phyloP scores from a whole-genome alignment of 202 grass and related monocot genomes.

The Miscanthus sacchariflorus region DNA sequence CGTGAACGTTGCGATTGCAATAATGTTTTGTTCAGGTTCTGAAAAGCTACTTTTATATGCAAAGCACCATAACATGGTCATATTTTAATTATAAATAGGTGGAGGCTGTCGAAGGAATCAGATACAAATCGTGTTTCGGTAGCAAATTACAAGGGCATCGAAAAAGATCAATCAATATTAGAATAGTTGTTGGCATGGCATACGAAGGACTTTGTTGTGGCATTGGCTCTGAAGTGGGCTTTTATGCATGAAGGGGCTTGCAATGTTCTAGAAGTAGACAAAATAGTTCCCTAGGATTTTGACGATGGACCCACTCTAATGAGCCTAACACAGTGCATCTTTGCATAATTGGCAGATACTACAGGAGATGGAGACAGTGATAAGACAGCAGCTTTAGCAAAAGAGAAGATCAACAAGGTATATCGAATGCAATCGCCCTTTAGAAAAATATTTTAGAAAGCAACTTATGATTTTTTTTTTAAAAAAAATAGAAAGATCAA shows the following conservation, averaged over 20 bases:
- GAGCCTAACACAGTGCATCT: not conserved
- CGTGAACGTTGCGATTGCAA: not conserved
- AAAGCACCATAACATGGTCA: constrained; percentile 5
- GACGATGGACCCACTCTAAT: constrained; percentile 7
- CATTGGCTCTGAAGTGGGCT: constrained; percentile 29
- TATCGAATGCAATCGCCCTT: not conserved
- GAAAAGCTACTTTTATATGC: not conserved
- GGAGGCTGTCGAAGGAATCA: constrained; percentile 11
- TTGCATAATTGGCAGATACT: constrained; percentile 27
- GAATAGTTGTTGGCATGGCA: constrained; percentile 26
- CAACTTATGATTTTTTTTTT: not conserved
- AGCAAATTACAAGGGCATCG: constrained; percentile 1
- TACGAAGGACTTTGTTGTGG: not conserved
- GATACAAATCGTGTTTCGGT: constrained; percentile 28
- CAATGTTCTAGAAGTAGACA: not conserved
- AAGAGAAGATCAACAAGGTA: constrained; percentile 4
- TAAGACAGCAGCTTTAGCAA: constrained; percentile 17
- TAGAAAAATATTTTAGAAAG: constrained; percentile 12
- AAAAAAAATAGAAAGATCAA: constrained; percentile 16
- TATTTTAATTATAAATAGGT: constrained; percentile 17
- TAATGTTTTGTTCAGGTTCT: not conserved
- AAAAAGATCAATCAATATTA: constrained; percentile 13
- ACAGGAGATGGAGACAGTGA: constrained; percentile 20
- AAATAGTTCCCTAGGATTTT: constrained; percentile 24
- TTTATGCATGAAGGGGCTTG: not conserved